Evolutionary conservation across 2,329 filamentous ascomycete species (phyloP).

Genomic region (Pestalotiopsis sp.): DNA sequence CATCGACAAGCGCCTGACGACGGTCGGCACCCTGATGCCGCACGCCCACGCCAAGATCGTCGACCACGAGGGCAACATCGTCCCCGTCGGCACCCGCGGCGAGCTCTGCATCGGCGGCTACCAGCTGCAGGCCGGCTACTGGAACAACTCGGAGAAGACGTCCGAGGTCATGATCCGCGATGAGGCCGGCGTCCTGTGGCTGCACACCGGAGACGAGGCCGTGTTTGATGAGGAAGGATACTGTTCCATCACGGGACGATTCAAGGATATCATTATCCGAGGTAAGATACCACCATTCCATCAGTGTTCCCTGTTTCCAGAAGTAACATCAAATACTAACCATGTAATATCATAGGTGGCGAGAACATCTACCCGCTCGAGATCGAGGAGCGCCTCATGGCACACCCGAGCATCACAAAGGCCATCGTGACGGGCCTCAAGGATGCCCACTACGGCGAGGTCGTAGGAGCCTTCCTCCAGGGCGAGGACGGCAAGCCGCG

Average conservation of each 20-base stretch:
- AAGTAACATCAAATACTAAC: background rate
- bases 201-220: slow-evolving; percentile 70
- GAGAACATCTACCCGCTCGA: slow-evolving; percentile 77
- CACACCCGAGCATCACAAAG: slow-evolving; percentile 63
- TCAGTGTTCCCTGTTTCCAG: background rate
- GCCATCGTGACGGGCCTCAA: slow-evolving; percentile 73
- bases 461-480: slow-evolving; percentile 68
- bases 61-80: slow-evolving; percentile 64
- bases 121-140: slow-evolving; percentile 70
- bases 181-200: slow-evolving; percentile 60
- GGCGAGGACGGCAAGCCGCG: slow-evolving; percentile 31
- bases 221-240: slow-evolving; percentile 70
- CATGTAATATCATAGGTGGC: slow-evolving; percentile 49
- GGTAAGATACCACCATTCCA: slow-evolving; percentile 43
- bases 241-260: slow-evolving; percentile 73
- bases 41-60: slow-evolving; percentile 80
- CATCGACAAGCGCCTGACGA: slow-evolving; percentile 67
- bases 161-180: slow-evolving; percentile 60
- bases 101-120: slow-evolving; percentile 82
- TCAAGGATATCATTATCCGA: slow-evolving; percentile 81
- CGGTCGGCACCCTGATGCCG: slow-evolving; percentile 77
- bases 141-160: slow-evolving; percentile 76
- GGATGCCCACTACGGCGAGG: slow-evolving; percentile 73
- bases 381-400: slow-evolving; percentile 73
- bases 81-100: slow-evolving; percentile 69